Conservation (phyloP, 2,329 filamentous ascomycete genomes). For the Penicillium paneum region DNA sequence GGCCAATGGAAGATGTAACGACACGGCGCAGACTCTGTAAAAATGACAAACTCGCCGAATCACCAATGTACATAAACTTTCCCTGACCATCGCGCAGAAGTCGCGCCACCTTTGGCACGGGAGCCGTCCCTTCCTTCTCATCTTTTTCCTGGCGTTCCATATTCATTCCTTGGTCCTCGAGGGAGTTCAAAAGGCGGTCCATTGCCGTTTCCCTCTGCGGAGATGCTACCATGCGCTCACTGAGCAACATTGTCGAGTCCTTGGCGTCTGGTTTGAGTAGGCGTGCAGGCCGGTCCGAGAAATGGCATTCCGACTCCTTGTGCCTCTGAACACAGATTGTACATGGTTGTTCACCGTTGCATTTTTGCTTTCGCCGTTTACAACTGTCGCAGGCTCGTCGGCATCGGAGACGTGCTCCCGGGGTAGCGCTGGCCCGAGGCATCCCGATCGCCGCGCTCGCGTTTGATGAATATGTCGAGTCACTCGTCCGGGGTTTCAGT, state of each 20-base stretch:
- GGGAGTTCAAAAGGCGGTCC: slow-evolving; percentile 33
- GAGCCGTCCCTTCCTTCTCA: slow-evolving; percentile 34
- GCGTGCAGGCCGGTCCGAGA: slow-evolving; percentile 37
- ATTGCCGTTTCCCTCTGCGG: slow-evolving; percentile 35
- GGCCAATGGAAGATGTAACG: slow-evolving; percentile 46
- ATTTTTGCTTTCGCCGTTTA: slow-evolving; percentile 52
- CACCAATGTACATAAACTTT: slow-evolving; percentile 55
- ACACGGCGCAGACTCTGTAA: slow-evolving; percentile 53
- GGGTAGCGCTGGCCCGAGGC: slow-evolving; percentile 31
- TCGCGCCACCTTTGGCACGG: slow-evolving; percentile 41
- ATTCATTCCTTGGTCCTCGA: slow-evolving; percentile 32
- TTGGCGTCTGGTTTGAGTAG: slow-evolving; percentile 33
- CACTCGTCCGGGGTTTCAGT: not conserved
- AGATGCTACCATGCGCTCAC: slow-evolving; percentile 29
- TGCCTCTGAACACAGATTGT: slow-evolving; percentile 48
- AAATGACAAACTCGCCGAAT: slow-evolving; percentile 53
- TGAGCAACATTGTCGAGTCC: slow-evolving; percentile 33
- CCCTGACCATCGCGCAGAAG: slow-evolving; percentile 53
- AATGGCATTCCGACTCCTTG: slow-evolving; percentile 42
- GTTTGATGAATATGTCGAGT: slow-evolving; percentile 2
- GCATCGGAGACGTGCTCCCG: slow-evolving; percentile 35
- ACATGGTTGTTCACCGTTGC: slow-evolving; percentile 51
- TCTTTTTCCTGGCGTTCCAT: slow-evolving; percentile 29
- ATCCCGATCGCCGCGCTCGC: slow-evolving; percentile 16
- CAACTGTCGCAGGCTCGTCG: slow-evolving; percentile 46